These are phyloP conservation scores for Elaphomyces granulatus DNA, from an alignment of 495 filamentous ascomycete species.

Conservation along the genomic window DNA sequence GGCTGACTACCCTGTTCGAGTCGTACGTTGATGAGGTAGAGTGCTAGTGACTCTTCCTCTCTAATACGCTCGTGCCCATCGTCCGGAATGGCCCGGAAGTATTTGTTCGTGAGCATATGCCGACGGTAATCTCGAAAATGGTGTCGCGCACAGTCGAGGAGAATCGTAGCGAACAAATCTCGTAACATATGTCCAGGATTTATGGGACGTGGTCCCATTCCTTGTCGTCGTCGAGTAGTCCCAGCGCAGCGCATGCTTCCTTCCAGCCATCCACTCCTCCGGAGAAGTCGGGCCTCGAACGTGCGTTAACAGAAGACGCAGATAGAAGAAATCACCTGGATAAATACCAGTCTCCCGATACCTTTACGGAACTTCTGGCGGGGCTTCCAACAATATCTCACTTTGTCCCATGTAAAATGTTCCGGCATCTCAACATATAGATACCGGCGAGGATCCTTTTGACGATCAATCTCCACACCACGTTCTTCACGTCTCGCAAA, in stretches of 20 bases:
- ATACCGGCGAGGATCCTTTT: not conserved
- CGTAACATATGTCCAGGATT: too few species aligned
- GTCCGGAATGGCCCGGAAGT: not conserved
- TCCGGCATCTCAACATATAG: not conserved
- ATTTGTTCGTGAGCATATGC: not conserved
- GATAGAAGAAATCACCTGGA: not conserved
- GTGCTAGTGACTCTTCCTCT: not conserved
- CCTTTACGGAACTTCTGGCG: not conserved
- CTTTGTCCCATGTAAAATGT: not conserved
- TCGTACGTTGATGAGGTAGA: not conserved
- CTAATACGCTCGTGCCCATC: not conserved
- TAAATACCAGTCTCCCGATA: not conserved
- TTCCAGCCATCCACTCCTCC: too few species aligned
- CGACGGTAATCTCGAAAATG: not conserved
- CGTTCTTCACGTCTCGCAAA: not conserved
- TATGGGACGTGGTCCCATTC: not conserved
- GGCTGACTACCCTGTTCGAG: not conserved
- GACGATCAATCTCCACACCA: not conserved
- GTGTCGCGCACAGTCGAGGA: not conserved
- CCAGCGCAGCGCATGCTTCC: not conserved
- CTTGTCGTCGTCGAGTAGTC: not conserved
- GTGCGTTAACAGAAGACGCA: not conserved
- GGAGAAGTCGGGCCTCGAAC: not conserved
- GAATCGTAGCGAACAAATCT: not conserved
- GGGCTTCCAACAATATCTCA: not conserved